These are phyloP conservation scores for Linaria vulgaris DNA, from an alignment of 257 asterid species.

Conservation along the genomic window DNA sequence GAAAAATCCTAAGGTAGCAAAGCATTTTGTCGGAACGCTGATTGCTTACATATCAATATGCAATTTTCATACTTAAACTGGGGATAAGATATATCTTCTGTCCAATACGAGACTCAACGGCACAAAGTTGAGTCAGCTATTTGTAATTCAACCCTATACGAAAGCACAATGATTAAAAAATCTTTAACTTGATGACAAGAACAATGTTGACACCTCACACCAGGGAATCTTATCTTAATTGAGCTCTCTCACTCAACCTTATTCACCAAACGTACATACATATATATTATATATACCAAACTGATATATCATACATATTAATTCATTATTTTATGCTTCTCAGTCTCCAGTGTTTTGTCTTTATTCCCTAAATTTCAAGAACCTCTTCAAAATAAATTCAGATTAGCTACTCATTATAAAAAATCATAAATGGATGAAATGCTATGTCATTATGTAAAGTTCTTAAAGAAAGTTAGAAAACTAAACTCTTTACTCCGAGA, in stretches of 20 bases:
- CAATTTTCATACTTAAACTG: no score
- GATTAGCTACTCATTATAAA: background rate
- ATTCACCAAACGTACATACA: background rate
- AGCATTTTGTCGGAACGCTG: no score
- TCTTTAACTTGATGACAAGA: background rate
- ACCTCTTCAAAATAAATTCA: background rate
- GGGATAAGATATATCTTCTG: no score
- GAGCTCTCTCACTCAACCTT: slow-evolving; percentile 1
- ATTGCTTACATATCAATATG: no score
- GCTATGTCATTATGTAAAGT: background rate
- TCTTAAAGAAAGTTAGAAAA: background rate
- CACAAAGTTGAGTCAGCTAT: background rate
- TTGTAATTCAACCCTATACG: background rate
- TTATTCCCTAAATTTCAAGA: background rate
- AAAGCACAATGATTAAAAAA: background rate
- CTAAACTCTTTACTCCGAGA: background rate
- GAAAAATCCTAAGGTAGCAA: no score
- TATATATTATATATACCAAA: no score
- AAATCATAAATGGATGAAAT: background rate
- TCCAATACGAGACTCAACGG: background rate
- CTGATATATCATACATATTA: no score
- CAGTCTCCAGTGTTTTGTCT: slow-evolving; percentile 1
- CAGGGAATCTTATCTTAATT: background rate
- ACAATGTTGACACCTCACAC: background rate
- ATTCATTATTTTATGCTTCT: background rate